Evolutionary conservation across 176 grass and related monocot genomes (phyloP).

Genomic region (Luzula sylvatica): DNA sequence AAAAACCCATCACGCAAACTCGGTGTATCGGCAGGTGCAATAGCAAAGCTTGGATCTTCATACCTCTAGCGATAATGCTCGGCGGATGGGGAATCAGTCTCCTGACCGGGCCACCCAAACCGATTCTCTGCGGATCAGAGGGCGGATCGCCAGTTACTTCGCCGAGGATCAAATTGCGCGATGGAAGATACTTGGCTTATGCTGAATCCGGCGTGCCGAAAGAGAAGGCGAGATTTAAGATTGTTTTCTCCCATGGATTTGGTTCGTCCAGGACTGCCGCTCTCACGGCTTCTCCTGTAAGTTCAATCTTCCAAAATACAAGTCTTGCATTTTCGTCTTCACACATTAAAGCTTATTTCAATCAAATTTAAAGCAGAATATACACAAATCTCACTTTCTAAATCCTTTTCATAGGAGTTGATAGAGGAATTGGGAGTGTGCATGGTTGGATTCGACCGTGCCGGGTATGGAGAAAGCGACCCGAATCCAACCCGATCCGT

Average conservation of each 20-base stretch:
- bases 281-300: constrained; percentile 40
- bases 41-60: background rate
- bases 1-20: background rate
- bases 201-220: constrained; percentile 48
- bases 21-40: constrained; percentile 6
- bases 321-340: too few species aligned
- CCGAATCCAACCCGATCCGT: constrained; percentile 50
- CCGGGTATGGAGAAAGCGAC: constrained; percentile 57
- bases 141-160: constrained; percentile 40
- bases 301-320: background rate
- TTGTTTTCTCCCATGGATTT: constrained; percentile 76
- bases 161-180: constrained; percentile 40
- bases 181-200: constrained; percentile 69
- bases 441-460: constrained; percentile 70
- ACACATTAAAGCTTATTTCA: background rate
- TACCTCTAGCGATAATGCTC: constrained; percentile 20
- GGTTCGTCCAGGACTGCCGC: constrained; percentile 35
- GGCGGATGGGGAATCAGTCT: constrained; percentile 29
- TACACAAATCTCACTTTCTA: background rate
- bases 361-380: background rate
- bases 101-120: constrained; percentile 17
- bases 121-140: constrained; percentile 40
- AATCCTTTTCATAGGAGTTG: constrained; percentile 29
- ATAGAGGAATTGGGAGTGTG: constrained; percentile 57
- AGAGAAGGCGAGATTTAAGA: constrained; percentile 47